Base-by-base conservation (phyloP, 2,329 filamentous ascomycete genomes). In the Pseudonectria foliicola region DNA sequence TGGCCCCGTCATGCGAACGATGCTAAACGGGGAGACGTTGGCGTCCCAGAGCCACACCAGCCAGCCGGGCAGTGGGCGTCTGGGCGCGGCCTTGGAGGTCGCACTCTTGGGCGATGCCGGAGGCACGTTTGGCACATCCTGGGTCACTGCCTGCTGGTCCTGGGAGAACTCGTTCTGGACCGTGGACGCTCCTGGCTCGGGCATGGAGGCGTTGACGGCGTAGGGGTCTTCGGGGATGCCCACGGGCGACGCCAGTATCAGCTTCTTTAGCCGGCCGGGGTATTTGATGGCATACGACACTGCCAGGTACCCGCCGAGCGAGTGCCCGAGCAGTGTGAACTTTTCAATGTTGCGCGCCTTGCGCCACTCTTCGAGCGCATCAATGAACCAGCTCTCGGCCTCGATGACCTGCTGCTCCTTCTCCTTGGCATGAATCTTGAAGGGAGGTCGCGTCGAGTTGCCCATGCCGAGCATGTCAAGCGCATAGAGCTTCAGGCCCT, bases 391-490 rank as follows among this genome's bases (percentile, higher is more conserved):
- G 52, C 77, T 80, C 63, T 98, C 92, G 0, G 92, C 89, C 59
- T 98, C 92, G 13, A 73, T 70, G 43, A 93, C 89, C 57, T 90
- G 89, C 27, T 74, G 80, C 39, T 86, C 74, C 31, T 79, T 77
- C 41, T 87, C 80, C 56, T 93, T 95, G 14, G 88, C 81, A 44
- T 82, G 75, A 42, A 98, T 82, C 50, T 75, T 84, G 68, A 98
- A 98, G 0, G 78, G 64, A 2, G 92, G 90, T 5, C 90, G 73
- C 16, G 78, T 82, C 38, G 85, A 93, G 53, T 93, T 82, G 39
- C 90, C 90, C 85, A 95, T 95, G 39, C 90, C 90, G 12, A 95
- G 71, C 72, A 96, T 78, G 54, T 98, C 90, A n/a, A 98, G 68
- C 1, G 90, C 87, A 56, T 92, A 96, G 13, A 98, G 65, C 53